Conservation (phyloP, 2,329 filamentous ascomycete genomes). For the Lomentospora prolificans region DNA sequence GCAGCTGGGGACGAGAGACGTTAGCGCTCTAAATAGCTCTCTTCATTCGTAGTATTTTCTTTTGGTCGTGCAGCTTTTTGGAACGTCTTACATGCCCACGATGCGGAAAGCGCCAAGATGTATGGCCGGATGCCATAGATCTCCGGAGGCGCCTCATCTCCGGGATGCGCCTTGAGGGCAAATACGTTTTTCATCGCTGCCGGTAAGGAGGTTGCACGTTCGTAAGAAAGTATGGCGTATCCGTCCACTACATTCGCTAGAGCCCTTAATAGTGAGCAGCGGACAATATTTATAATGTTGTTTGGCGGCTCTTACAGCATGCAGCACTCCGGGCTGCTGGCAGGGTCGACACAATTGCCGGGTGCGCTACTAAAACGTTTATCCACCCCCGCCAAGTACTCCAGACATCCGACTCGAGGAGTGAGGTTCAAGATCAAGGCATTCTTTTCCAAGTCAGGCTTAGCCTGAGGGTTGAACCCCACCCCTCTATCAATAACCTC, state of each 20-base stretch:
- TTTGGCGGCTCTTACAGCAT: background rate
- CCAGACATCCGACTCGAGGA: background rate
- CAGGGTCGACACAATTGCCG: background rate
- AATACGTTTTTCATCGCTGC: background rate
- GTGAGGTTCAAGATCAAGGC: background rate
- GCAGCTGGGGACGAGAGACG: background rate
- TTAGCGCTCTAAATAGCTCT: too few relatives aligned
- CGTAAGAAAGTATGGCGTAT: background rate
- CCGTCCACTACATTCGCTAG: background rate
- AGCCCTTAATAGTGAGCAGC: too few relatives aligned
- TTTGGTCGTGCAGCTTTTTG: too few relatives aligned
- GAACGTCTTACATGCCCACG: background rate
- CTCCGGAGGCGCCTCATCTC: constrained; percentile 5
- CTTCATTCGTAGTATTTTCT: too few relatives aligned
- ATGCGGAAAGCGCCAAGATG: constrained; percentile 3
- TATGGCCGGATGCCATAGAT: background rate
- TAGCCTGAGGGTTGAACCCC: background rate
- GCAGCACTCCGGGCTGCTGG: background rate
- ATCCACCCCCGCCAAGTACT: background rate
- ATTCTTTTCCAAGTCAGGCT: background rate
- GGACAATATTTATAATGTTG: background rate
- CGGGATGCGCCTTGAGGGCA: background rate
- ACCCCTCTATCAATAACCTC: too few relatives aligned
- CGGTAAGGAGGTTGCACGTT: background rate
- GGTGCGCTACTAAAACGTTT: background rate